Conservation (phyloP, 768 basidiomycete genomes). For the Hericium coralloides region DNA sequence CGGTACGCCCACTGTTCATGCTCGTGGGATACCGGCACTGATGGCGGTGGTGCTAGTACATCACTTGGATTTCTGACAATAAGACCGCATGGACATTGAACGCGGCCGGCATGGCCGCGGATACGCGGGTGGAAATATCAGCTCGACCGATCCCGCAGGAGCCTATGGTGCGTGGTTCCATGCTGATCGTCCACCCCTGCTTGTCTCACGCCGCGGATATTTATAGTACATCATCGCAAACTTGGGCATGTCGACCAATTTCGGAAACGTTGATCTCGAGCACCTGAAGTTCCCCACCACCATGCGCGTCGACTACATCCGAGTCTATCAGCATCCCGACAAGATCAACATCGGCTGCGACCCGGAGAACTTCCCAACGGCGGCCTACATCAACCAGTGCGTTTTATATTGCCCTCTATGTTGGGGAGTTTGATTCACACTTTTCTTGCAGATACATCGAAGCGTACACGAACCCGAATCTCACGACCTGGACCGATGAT, state of each 20-base stretch:
- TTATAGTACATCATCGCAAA: conserved; percentile 44
- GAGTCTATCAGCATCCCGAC: conserved; percentile 56
- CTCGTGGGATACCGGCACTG: neutral
- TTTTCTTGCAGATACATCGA: conserved; percentile 39
- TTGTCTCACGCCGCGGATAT: neutral
- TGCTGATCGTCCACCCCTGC: neutral
- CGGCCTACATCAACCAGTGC: conserved; percentile 65
- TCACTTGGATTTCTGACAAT: conserved; percentile 36
- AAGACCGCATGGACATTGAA: conserved; percentile 31
- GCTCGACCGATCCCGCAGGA: conserved; percentile 31
- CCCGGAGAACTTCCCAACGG: conserved; percentile 64
- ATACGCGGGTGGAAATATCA: conserved; percentile 23
- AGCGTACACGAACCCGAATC: conserved; percentile 63
- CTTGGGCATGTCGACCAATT: conserved; percentile 51
- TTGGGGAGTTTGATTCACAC: neutral
- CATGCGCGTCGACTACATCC: conserved; percentile 75
- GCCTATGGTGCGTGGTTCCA: conserved; percentile 26
- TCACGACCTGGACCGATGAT: conserved; percentile 40
- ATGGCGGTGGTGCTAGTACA: conserved; percentile 17
- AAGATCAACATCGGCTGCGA: conserved; percentile 55
- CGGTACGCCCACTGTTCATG: neutral
- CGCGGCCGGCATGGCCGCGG: conserved; percentile 25
- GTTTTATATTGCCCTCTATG: conserved; percentile 12
- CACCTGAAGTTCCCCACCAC: conserved; percentile 41
- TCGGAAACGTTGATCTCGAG: conserved; percentile 46